These are phyloP conservation scores for Taphrina deformans DNA, from an alignment of 1,139 yeast species.

Conservation along the genomic window DNA sequence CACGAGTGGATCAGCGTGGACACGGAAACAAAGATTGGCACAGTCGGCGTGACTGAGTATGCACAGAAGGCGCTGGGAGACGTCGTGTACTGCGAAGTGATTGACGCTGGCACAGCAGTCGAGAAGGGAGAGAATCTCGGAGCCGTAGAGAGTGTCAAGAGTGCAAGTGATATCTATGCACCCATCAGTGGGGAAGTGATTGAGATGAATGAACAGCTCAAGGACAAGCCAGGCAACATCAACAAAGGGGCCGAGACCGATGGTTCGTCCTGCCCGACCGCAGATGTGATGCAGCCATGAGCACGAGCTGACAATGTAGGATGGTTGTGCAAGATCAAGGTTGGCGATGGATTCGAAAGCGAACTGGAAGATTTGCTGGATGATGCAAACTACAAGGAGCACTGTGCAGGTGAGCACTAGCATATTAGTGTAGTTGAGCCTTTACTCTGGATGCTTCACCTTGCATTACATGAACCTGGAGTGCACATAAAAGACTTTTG, in stretches of 20 bases:
- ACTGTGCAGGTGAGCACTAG: constrained; percentile 29
- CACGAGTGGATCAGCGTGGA: constrained; percentile 96
- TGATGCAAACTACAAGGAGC: constrained; percentile 56
- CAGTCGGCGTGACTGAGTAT: constrained; percentile 82
- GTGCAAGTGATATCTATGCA: constrained; percentile 88
- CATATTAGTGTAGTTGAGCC: too few relatives aligned
- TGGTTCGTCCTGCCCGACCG: not conserved
- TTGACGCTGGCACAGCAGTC: constrained; percentile 67
- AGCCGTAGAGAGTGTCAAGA: constrained; percentile 90
- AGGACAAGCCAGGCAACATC: constrained; percentile 71
- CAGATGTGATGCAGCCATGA: not conserved
- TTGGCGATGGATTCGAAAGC: constrained; percentile 46
- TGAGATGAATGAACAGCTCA: constrained; percentile 68
- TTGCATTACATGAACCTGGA: too few relatives aligned
- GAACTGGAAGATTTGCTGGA: constrained; percentile 53
- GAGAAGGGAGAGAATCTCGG: constrained; percentile 82
- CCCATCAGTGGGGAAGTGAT: constrained; percentile 79
- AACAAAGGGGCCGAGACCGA: constrained; percentile 66
- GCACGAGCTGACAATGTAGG: constrained; percentile 51
- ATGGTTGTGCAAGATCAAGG: constrained; percentile 81
- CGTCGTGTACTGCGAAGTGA: constrained; percentile 89
- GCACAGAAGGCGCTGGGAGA: constrained; percentile 99
- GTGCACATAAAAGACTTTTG: too few relatives aligned
- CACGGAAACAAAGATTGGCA: constrained; percentile 62
- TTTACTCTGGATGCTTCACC: too few relatives aligned